Base-by-base conservation (phyloP, 139 green algal species). In the Pseudopediastrum boryanum region DNA sequence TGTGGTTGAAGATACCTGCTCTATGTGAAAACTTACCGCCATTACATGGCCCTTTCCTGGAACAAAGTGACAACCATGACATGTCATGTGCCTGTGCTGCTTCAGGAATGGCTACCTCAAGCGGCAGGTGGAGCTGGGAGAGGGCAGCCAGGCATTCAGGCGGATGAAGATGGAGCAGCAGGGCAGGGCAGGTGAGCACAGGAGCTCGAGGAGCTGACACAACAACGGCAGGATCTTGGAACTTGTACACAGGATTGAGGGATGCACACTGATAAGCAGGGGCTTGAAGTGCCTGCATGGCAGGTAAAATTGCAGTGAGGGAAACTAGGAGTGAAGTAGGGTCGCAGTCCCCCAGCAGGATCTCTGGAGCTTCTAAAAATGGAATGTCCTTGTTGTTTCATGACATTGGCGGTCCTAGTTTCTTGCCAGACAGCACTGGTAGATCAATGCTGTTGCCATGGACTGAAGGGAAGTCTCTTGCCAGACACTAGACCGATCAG, bases 51-150 rank as follows among this genome's bases (percentile, higher is more conserved):
- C 33, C 54, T 64, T 13, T 8, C 54, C 10, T 27, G 8, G n/a
- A 29, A 25, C 54, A 8, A 64, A 64, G 33, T 13, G 33, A 25
- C 54, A 9, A 25, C 33, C n/a, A n/a, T n/a, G n/a, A n/a, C n/a
- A n/a, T n/a, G n/a, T n/a, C n/a, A 56, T 56, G 46, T 16, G 46
- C 13, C 46, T 21, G n/a, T 19, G 29, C 59, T 58, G 7, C 54
- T 70, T 41, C 72, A 79, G 72, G 62, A 81, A 81, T 41, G 75
- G 75, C 46, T 75, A 73, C 46, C 61, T 81, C 23, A 73, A 74
- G 35, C 44, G 75, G 19, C 75, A 81, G 25, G 44, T 67, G 8
- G 75, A 81, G 62, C 27, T 41, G 5, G 54, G 41, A 36, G 44
- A 72, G 21, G 43, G 25, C 23, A n/a, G n/a, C n/a, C 27, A 33